Evolutionary conservation across 1,284 basidiomycete genomes (phyloP).

Genomic region (Grifola frondosa): DNA sequence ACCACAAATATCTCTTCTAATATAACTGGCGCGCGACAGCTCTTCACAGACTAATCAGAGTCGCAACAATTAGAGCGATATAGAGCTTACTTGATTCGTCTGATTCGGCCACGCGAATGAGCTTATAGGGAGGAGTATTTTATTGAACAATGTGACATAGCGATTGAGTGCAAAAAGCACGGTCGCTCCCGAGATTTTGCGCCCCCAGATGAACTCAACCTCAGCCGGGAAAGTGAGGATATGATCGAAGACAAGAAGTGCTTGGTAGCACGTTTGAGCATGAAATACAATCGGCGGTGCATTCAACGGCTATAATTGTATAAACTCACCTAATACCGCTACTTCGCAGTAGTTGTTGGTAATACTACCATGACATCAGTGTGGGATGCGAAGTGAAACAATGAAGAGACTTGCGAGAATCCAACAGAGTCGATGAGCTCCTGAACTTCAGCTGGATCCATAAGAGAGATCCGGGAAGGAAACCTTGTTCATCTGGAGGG

Average conservation of each 20-base stretch:
- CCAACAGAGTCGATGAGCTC: conserved; percentile 1
- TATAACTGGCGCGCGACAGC: conserved; percentile 9
- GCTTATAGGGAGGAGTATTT: conserved; percentile 15
- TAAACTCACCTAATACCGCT: background rate
- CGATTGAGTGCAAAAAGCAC: conserved; percentile 21
- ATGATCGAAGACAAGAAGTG: conserved; percentile 16
- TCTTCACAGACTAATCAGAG: conserved; percentile 1
- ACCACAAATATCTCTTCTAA: conserved; percentile 9
- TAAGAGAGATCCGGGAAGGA: too few relatives aligned
- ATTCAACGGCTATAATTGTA: background rate
- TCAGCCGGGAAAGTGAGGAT: conserved; percentile 20
- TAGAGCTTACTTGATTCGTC: conserved; percentile 9
- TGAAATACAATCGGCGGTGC: background rate
- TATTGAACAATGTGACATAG: conserved; percentile 18
- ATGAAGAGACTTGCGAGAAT: background rate
- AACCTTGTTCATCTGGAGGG: too few relatives aligned
- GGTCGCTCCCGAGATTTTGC: conserved; percentile 18
- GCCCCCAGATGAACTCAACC: conserved; percentile 18
- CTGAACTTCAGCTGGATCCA: too few relatives aligned
- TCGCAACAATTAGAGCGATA: background rate
- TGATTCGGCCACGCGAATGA: conserved; percentile 13
- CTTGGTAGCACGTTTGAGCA: background rate
- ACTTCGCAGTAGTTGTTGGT: conserved; percentile 4
- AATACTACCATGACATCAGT: background rate
- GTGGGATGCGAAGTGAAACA: too few relatives aligned